Conservation (phyloP, 306 rosid species). For the Cyamopsis tetragonoloba region DNA sequence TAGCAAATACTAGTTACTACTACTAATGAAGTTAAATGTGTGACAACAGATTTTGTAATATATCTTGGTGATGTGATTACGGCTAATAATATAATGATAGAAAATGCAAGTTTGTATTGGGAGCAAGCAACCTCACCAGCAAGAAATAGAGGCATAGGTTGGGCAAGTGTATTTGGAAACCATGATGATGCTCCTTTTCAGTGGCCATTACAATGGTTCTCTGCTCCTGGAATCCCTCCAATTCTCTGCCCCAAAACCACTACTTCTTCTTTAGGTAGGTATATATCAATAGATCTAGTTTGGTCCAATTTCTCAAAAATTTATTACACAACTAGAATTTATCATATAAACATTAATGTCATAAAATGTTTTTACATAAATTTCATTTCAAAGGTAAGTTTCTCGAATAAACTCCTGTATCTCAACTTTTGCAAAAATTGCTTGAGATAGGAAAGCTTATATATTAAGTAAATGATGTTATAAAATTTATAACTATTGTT, state of each 20-base stretch:
- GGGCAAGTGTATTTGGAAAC: conserved; percentile 81
- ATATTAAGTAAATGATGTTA: too few species aligned
- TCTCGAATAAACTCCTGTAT: too few species aligned
- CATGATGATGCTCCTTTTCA: conserved; percentile 81
- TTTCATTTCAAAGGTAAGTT: too few species aligned
- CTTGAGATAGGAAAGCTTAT: too few species aligned
- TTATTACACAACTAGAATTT: too few species aligned
- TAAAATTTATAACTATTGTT: neutral
- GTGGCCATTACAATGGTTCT: conserved; percentile 87
- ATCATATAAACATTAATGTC: too few species aligned
- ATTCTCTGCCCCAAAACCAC: conserved; percentile 38
- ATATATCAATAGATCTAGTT: neutral
- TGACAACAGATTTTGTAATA: conserved; percentile 77
- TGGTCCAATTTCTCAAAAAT: too few species aligned
- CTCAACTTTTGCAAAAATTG: too few species aligned
- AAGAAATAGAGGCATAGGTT: conserved; percentile 62
- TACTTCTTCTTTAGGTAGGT: conserved; percentile 46
- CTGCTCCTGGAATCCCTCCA: conserved; percentile 60
- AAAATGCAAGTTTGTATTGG: conserved; percentile 81
- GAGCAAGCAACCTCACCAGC: conserved; percentile 71
- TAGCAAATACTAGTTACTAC: too few species aligned
- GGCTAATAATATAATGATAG: conserved; percentile 67
- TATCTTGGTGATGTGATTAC: conserved; percentile 87
- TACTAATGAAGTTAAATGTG: conserved; percentile 7
- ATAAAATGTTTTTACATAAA: too few species aligned